A percentile compares a stretch with the other conserved stretches of the same genome.
Evolutionary conservation across 768 basidiomycete species (phyloP).

Genomic region (Xerocomus brunneocitrinus): DNA sequence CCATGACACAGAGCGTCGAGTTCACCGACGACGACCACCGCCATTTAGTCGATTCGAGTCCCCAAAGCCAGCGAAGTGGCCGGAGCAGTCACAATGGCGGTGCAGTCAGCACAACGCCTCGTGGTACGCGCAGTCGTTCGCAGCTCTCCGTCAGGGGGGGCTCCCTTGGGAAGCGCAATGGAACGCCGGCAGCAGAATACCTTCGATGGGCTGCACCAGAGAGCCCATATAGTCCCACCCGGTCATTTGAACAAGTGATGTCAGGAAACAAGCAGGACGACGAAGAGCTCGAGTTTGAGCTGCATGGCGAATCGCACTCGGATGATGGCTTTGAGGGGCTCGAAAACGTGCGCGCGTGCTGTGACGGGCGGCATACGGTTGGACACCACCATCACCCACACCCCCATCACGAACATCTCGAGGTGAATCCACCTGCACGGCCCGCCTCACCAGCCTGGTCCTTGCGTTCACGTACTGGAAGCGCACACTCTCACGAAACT

Average conservation of each 20-base stretch:
- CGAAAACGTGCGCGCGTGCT: constrained; percentile 93
- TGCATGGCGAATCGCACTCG: constrained; percentile 67
- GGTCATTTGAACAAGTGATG: constrained; percentile 57
- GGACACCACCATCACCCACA: constrained; percentile 63
- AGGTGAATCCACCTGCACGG: constrained; percentile 46
- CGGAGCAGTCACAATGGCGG: constrained; percentile 57
- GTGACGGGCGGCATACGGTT: constrained; percentile 83
- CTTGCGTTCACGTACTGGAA: constrained; percentile 77
- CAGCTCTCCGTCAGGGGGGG: constrained; percentile 67
- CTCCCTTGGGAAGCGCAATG: constrained; percentile 78
- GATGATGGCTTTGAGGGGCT: constrained; percentile 87
- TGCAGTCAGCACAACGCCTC: constrained; percentile 71
- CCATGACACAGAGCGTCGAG: constrained; percentile 40
- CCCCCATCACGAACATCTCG: constrained; percentile 52
- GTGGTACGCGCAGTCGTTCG: constrained; percentile 73
- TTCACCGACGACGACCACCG: constrained; percentile 52
- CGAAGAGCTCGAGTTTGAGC: constrained; percentile 76
- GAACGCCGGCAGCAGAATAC: constrained; percentile 91
- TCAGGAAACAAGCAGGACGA: constrained; percentile 38
- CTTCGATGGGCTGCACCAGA: constrained; percentile 75
- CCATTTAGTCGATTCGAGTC: constrained; percentile 48
- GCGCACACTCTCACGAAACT: constrained; percentile 64
- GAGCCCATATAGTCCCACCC: constrained; percentile 70
- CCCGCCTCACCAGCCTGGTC: constrained; percentile 84
- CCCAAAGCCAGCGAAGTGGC: constrained; percentile 69